Conservation (phyloP, 192 early-diverging fungal species). For the Dissophora ornata region DNA sequence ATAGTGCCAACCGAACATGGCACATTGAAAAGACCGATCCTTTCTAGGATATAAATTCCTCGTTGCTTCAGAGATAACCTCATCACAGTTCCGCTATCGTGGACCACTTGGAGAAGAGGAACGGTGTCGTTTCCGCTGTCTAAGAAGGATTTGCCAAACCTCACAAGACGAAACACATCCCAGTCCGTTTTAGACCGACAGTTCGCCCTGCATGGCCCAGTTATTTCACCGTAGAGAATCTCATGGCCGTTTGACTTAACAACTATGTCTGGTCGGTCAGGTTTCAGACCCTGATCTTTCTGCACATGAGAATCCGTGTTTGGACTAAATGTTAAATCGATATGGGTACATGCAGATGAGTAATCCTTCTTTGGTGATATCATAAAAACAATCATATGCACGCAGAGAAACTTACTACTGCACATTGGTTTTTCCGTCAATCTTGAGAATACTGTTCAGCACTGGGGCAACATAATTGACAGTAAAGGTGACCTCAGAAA, state of each 20-base stretch:
- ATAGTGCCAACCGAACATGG: conserved; percentile 10
- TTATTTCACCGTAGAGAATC: conserved; percentile 30
- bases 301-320: conserved; percentile 23
- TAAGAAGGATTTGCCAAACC: conserved; percentile 23
- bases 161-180: conserved; percentile 28
- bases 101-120: conserved; percentile 23
- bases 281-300: conserved; percentile 25
- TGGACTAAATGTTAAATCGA: conserved; percentile 6
- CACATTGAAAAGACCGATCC: conserved; percentile 12
- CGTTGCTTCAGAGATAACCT: conserved; percentile 10
- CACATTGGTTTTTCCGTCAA: conserved; percentile 28
- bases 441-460: conserved; percentile 23
- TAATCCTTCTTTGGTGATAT: background rate
- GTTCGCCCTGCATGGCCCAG: conserved; percentile 20
- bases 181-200: conserved; percentile 24
- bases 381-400: conserved; percentile 1
- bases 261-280: conserved; percentile 38
- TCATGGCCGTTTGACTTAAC: conserved; percentile 16
- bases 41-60: conserved; percentile 19
- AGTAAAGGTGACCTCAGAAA: conserved; percentile 31
- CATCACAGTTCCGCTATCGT: conserved; percentile 14
- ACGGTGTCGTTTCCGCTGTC: conserved; percentile 14
- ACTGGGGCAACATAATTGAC: conserved; percentile 29
- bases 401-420: conserved; percentile 18
- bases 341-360: background rate